These are phyloP conservation scores for Gnaphalium uliginosum DNA, from an alignment of 129 eudicot genomes.

Conservation along the genomic window DNA sequence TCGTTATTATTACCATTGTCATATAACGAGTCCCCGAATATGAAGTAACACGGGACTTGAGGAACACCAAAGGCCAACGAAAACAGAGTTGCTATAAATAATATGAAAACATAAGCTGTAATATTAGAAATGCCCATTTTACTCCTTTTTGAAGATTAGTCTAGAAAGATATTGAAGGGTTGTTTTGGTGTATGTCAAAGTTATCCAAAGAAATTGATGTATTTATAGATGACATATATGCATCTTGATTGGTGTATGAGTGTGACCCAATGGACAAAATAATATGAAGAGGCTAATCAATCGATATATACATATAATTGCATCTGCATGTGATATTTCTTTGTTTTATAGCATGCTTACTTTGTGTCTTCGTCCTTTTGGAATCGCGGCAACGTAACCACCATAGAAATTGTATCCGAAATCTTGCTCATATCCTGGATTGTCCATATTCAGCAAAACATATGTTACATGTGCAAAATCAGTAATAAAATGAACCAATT, in stretches of 20 bases:
- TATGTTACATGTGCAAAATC: constrained; percentile 10
- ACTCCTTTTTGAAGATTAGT: neutral
- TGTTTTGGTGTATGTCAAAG: constrained; percentile 20
- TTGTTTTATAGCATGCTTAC: constrained; percentile 30
- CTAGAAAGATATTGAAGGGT: constrained; percentile 3
- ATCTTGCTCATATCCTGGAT: neutral
- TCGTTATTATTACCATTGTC: constrained; percentile 58
- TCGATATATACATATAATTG: neutral
- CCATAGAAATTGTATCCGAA: constrained; percentile 29
- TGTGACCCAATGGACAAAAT: constrained; percentile 1
- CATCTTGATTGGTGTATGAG: neutral
- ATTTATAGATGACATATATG: constrained; percentile 23
- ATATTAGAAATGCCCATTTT: constrained; percentile 19
- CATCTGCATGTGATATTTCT: constrained; percentile 29
- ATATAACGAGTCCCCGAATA: constrained; percentile 53
- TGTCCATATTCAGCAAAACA: neutral
- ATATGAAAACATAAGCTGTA: constrained; percentile 11
- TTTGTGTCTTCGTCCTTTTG: constrained; percentile 1
- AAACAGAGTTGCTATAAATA: neutral
- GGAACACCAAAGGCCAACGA: neutral
- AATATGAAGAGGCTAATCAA: neutral
- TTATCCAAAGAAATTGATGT: neutral
- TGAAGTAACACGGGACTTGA: constrained; percentile 54
- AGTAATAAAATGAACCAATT: neutral
- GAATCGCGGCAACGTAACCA: constrained; percentile 7